Conservation (phyloP, 495 filamentous ascomycete genomes). For the Penicillium fimorum region DNA sequence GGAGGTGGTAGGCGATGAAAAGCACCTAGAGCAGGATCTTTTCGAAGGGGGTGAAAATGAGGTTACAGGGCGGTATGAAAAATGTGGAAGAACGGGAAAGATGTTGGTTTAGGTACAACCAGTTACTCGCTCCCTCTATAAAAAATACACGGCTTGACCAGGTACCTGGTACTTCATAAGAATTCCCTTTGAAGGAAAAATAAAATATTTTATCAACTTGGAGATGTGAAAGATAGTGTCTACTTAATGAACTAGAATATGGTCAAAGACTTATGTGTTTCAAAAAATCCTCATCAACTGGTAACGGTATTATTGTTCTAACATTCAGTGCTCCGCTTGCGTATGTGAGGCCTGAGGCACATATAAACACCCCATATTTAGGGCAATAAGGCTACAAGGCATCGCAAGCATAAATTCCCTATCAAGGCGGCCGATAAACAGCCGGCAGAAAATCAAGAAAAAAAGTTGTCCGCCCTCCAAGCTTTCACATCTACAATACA, state of each 20-base stretch:
- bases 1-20: conserved; percentile 44
- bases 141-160: conserved; percentile 15
- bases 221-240: neutral
- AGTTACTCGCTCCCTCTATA: conserved; percentile 10
- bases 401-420: neutral
- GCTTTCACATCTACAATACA: conserved; percentile 12
- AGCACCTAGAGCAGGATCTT: conserved; percentile 40
- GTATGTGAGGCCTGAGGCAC: conserved; percentile 14
- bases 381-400: conserved; percentile 15
- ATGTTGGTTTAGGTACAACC: conserved; percentile 15
- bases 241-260: conserved; percentile 3
- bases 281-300: conserved; percentile 2
- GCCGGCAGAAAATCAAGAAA: conserved; percentile 25
- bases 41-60: conserved; percentile 34
- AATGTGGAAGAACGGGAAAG: conserved; percentile 17
- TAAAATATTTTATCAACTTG: neutral
- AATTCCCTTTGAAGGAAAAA: neutral
- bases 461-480: conserved; percentile 21
- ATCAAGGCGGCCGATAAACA: conserved; percentile 26
- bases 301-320: conserved; percentile 3
- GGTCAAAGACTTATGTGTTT: conserved; percentile 1
- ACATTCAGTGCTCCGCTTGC: conserved; percentile 20
- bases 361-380: conserved; percentile 3
- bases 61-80: conserved; percentile 35
- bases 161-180: conserved; percentile 12